Conservation (phyloP, 768 basidiomycete genomes). For the Tephrocybe sp. region DNA sequence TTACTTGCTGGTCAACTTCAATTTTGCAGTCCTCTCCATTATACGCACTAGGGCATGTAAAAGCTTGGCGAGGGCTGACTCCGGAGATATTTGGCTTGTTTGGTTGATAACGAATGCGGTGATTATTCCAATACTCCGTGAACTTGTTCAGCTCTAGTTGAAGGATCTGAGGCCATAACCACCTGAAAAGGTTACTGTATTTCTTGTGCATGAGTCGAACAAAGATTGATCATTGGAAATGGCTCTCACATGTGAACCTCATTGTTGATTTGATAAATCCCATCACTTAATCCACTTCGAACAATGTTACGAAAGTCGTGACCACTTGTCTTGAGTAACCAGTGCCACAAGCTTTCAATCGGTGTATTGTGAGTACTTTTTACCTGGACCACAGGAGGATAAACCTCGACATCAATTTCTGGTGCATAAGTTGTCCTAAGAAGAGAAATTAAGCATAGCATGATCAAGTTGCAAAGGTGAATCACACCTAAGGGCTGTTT, state of each 20-base stretch:
- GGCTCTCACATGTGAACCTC: constrained; percentile 7
- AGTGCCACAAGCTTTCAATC: constrained; percentile 24
- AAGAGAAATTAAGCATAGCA: no score
- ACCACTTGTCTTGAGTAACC: constrained; percentile 15
- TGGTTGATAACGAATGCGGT: constrained; percentile 18
- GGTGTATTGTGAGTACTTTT: constrained; percentile 23
- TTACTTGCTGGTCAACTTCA: constrained; percentile 11
- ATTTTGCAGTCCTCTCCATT: constrained; percentile 14
- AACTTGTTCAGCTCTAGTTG: constrained; percentile 24
- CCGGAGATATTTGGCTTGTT: constrained; percentile 26
- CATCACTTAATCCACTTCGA: not conserved
- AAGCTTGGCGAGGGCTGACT: constrained; percentile 18
- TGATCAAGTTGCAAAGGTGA: no score
- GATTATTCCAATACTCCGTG: constrained; percentile 26
- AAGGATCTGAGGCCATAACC: constrained; percentile 28
- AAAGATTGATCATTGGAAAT: not conserved
- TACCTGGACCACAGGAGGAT: constrained; percentile 17
- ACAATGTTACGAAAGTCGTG: constrained; percentile 3
- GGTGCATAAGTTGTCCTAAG: constrained; percentile 13
- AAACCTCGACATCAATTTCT: constrained; percentile 13
- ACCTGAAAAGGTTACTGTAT: constrained; percentile 18
- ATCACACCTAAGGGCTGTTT: no score
- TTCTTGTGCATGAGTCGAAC: not conserved
- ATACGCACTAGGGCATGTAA: constrained; percentile 12
- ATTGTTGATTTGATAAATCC: not conserved